These are phyloP conservation scores for Thozetella sp. DNA, from an alignment of 495 filamentous ascomycete genomes.

Conservation along the genomic window DNA sequence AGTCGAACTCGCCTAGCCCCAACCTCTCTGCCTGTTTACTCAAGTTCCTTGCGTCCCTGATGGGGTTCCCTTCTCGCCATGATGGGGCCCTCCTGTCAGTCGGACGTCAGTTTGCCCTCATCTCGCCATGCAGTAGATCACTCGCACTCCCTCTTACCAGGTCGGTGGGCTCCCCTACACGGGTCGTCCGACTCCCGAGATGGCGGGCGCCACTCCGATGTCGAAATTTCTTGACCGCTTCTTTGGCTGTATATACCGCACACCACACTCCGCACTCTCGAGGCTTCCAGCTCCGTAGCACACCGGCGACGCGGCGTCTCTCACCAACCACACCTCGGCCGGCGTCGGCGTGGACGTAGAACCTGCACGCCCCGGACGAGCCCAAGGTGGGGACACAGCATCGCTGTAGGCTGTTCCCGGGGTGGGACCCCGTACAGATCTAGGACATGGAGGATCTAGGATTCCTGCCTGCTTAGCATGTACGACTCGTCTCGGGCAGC, in stretches of 20 bases:
- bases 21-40: not conserved
- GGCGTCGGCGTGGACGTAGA: not conserved
- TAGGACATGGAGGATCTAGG: not conserved
- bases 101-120: not conserved
- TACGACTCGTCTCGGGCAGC: not conserved
- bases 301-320: not conserved
- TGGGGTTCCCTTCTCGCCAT: not conserved
- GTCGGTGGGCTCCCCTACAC: not conserved
- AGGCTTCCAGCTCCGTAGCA: not conserved
- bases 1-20: not conserved
- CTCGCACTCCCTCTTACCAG: not conserved
- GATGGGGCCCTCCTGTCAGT: not conserved
- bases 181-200: not conserved
- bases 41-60: not conserved
- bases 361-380: not conserved
- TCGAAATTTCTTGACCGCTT: not conserved
- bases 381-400: not conserved
- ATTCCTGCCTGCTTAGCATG: not conserved
- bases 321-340: not conserved
- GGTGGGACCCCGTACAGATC: not conserved
- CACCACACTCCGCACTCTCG: not conserved
- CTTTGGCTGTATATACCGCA: not conserved
- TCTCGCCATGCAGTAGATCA: not conserved
- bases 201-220: not conserved
- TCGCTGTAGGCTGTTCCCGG: not conserved